Evolutionary conservation across 768 basidiomycete species (phyloP).

Genomic region (Mycena indigotica): DNA sequence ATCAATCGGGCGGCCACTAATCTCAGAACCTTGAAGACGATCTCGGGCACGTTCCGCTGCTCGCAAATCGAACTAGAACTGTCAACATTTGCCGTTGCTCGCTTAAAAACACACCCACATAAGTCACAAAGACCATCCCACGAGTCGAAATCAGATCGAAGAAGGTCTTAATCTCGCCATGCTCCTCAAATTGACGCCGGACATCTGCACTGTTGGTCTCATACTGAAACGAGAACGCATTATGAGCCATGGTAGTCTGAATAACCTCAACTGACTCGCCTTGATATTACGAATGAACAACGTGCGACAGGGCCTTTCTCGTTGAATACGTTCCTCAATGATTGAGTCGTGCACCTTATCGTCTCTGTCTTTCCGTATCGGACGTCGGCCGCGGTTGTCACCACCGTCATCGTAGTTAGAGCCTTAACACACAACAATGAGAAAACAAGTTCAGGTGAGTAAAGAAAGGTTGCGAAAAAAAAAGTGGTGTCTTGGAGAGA

Average conservation of each 20-base stretch:
- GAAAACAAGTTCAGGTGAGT: constrained; percentile 41
- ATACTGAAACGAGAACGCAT: constrained; percentile 54
- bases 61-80: constrained; percentile 80
- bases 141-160: constrained; percentile 93
- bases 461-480: constrained; percentile 37
- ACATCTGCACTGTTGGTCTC: constrained; percentile 88
- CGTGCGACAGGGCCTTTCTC: constrained; percentile 93
- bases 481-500: constrained; percentile 46
- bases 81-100: constrained; percentile 18
- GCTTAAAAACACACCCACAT: constrained; percentile 61
- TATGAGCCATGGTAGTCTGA: background rate
- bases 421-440: constrained; percentile 51
- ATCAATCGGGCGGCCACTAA: constrained; percentile 91
- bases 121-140: constrained; percentile 99
- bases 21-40: constrained; percentile 84
- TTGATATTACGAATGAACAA: constrained; percentile 98
- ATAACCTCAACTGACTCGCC: constrained; percentile 55
- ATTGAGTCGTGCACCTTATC: constrained; percentile 90
- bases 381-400: constrained; percentile 47
- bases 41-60: constrained; percentile 93
- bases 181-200: constrained; percentile 83
- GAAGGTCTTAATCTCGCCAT: constrained; percentile 95
- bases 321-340: constrained; percentile 91
- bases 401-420: constrained; percentile 56
- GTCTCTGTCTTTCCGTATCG: constrained; percentile 73